Evolutionary conservation across 495 filamentous ascomycete species (phyloP).

Genomic region (Penicillium crystallinum): DNA sequence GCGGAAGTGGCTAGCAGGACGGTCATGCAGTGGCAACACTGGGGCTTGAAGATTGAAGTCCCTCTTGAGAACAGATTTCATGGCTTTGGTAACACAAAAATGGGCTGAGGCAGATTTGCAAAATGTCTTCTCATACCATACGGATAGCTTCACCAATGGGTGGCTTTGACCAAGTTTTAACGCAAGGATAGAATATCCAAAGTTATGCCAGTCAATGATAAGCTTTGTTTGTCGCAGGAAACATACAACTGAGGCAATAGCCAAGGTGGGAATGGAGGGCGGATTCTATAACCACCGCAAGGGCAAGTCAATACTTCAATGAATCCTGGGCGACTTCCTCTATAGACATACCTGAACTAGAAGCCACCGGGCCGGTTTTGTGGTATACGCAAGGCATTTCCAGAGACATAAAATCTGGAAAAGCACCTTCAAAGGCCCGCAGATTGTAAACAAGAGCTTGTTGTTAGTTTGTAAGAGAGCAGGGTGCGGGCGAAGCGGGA

Average conservation of each 20-base stretch:
- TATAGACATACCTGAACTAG: conserved; percentile 59
- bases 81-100: conserved; percentile 83
- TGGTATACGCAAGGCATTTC: conserved; percentile 64
- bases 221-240: conserved; percentile 74
- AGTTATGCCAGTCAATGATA: conserved; percentile 98
- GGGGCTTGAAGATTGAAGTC: conserved; percentile 58
- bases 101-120: conserved; percentile 65
- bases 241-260: conserved; percentile 65
- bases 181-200: conserved; percentile 91
- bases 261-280: conserved; percentile 86
- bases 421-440: conserved; percentile 80
- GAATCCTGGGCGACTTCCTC: background rate
- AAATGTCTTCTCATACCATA: conserved; percentile 68
- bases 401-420: conserved; percentile 71
- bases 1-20: conserved; percentile 75
- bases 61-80: conserved; percentile 65
- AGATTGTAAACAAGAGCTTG: conserved; percentile 70
- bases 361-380: conserved; percentile 70
- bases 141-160: conserved; percentile 69
- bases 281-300: conserved; percentile 60
- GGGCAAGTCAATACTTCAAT: conserved; percentile 9
- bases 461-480: conserved; percentile 58
- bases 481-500: conserved; percentile 60
- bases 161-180: conserved; percentile 57
- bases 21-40: conserved; percentile 77